phyloP scores from a whole-genome alignment of 768 basidiomycete genomes.

The Rhodotorula diobovata region DNA sequence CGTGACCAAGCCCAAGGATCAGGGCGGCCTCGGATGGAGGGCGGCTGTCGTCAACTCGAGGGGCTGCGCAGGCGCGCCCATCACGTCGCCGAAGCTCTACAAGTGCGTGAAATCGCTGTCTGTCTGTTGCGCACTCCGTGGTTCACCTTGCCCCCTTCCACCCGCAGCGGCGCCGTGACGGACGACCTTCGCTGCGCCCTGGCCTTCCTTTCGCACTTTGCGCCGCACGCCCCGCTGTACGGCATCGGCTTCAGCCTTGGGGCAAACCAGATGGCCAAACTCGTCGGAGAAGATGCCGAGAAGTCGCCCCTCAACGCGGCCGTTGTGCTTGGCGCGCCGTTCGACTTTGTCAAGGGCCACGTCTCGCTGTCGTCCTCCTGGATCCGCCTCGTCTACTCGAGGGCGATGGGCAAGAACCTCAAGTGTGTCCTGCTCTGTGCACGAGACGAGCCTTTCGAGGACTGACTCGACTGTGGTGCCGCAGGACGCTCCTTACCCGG shows the following conservation, averaged over 20 bases:
- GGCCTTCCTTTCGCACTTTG: constrained; percentile 65
- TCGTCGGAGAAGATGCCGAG: constrained; percentile 47
- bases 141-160: neutral
- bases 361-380: constrained; percentile 45
- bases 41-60: constrained; percentile 88
- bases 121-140: neutral
- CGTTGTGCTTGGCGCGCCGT: constrained; percentile 68
- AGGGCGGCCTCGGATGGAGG: constrained; percentile 86
- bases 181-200: constrained; percentile 80
- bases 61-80: constrained; percentile 82
- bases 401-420: constrained; percentile 72
- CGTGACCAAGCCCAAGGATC: constrained; percentile 62
- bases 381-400: constrained; percentile 65
- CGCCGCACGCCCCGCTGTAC: constrained; percentile 73
- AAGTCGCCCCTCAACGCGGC: constrained; percentile 54
- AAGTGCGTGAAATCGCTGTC: constrained; percentile 9
- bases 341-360: constrained; percentile 47
- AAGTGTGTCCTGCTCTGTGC: constrained; percentile 52
- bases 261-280: constrained; percentile 82
- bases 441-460: constrained; percentile 55
- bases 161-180: constrained; percentile 74
- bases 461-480: constrained; percentile 50
- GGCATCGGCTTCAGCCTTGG: constrained; percentile 92
- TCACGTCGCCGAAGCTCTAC: constrained; percentile 74
- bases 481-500: constrained; percentile 19